Evolutionary conservation across 1,139 yeast species (phyloP).

Genomic region (Taphrina communis): DNA sequence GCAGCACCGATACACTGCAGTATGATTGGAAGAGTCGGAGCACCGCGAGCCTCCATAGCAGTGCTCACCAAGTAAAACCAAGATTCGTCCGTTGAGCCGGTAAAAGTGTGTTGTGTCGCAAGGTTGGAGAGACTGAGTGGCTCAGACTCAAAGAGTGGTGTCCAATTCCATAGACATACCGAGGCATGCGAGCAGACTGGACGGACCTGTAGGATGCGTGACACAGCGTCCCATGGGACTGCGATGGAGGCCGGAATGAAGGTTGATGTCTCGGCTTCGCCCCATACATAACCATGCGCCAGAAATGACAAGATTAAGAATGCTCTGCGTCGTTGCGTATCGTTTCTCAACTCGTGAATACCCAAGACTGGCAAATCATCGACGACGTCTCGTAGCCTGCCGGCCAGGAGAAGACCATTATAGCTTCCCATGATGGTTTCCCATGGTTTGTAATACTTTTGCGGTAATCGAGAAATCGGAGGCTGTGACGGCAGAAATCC

Average conservation of each 20-base stretch:
- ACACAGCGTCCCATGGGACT: conserved; percentile 60
- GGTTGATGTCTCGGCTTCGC: conserved; percentile 64
- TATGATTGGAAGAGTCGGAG: conserved; percentile 66
- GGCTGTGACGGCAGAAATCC: conserved; percentile 78
- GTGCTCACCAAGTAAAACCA: conserved; percentile 94
- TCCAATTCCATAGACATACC: conserved; percentile 78
- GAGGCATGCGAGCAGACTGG: conserved; percentile 90
- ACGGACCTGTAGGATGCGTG: conserved; percentile 71
- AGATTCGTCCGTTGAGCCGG: conserved; percentile 88
- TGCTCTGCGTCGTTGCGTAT: conserved; percentile 72
- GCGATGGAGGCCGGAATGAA: conserved; percentile 71
- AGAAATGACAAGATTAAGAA: conserved; percentile 77
- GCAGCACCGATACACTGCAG: conserved; percentile 66
- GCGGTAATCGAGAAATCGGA: conserved; percentile 68
- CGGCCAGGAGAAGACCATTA: conserved; percentile 74
- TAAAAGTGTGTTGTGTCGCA: conserved; percentile 80
- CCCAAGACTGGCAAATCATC: conserved; percentile 53
- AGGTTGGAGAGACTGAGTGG: conserved; percentile 65
- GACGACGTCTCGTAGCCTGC: conserved; percentile 63
- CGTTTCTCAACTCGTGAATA: conserved; percentile 47
- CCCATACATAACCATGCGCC: conserved; percentile 90
- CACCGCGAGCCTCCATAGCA: conserved; percentile 82
- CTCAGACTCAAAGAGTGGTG: conserved; percentile 58
- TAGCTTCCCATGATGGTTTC: conserved; percentile 68
- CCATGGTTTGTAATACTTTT: conserved; percentile 75